Evolutionary conservation across 2,329 filamentous ascomycete genomes (phyloP), one percentile per base, ranked within the genome.

Genomic region (Aureobasidium vineae): DNA sequence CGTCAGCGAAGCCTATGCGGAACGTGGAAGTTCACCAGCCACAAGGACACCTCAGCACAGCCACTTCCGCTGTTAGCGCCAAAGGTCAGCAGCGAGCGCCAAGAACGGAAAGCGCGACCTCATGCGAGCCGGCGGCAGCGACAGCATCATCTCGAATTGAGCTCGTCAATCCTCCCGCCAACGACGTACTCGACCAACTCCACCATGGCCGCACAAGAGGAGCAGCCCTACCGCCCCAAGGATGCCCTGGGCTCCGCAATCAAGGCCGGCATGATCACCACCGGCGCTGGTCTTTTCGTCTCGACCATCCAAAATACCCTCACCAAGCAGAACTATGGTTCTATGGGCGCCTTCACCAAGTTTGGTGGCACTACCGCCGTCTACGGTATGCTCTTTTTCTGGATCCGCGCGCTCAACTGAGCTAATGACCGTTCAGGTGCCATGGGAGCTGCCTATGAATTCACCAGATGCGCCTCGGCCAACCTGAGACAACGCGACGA

Each of bases 401-500:
- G 36, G 23, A 11, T 23, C n/a, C n/a, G 15, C 11, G 36, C 7
- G 45, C 31, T 38, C 5, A 15, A 21, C 15, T 40, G 66, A 54
- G 19, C 50, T 56, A 49, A 61, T 68, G n/a, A 53, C 49, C n/a
- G 70, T 8, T 68, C 72, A 93, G 90, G 88, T 74, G 86, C 86
- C 47, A 86, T 88, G 78, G 90, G 90, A 74, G 88, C 86, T 73
- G 84, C 88, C 69, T 96, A 92, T 79, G 85, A 86, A 73, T 97
- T 97, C 82, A 84, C 88, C 72, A 88, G 85, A 72, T 85, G 84
- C 72, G 90, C 91, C 59, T 84, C 89, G 53, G 91, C 91, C 77
- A 97, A 97, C 80, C 82, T 97, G 71, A 88, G 92, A 74, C 84
- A 92, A 79, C 92, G 90, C 81, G 86, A 97, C 67, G 93, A 97